Base-by-base conservation (phyloP, 495 filamentous ascomycete genomes). In the Neurospora sublineolata region DNA sequence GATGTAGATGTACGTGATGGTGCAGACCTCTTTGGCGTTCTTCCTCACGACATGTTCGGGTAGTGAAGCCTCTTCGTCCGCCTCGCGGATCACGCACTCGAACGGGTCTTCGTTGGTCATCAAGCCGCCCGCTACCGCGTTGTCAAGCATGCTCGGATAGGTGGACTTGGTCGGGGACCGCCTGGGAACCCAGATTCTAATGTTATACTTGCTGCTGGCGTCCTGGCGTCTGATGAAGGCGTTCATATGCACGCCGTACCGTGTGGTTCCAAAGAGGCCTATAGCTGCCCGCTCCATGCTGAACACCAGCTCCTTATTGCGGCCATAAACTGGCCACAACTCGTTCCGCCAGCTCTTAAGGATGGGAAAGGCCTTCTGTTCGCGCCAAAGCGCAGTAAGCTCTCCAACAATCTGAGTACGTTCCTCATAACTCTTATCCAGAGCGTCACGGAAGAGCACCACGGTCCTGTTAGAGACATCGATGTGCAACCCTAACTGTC, bases 61-160 rank as follows among this genome's bases (percentile, higher is more conserved):
- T 6, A 99, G 81, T n/a, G 88, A 90, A 0, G 95, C 95, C 77
- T 99, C 95, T 80, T 99, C 95, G 72, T 88, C 89, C 0, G 90
- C 88, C 80, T 99, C 95, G 69, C 96, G 89, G 9, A 97, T 83
- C 42, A 97, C 82, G 81, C 90, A 92, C 74, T 94, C 92, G 69
- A 92, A 89, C 2, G 89, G 88, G 18, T 82, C 84, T 78, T 97
- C 93, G 27, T 89, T 89, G 0, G 92, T 90, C 74, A 90, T 87
- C 76, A 98, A 90, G 0, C 95, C 95, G 5, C 95, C 95, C 0
- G 94, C 95, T 6, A 97, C 96, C 3, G 92, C 92, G 77, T 99
- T 99, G 79, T 99, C 95, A 68, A 98, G 81, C 89, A 97, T 92
- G 9, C 90, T 85, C 3, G 90, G 89, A 75, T 93, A 98, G 0